Evolutionary conservation across 2,329 filamentous ascomycete genomes (phyloP), one percentile per base, ranked within the genome.

Genomic region (Gyromitra esculenta): DNA sequence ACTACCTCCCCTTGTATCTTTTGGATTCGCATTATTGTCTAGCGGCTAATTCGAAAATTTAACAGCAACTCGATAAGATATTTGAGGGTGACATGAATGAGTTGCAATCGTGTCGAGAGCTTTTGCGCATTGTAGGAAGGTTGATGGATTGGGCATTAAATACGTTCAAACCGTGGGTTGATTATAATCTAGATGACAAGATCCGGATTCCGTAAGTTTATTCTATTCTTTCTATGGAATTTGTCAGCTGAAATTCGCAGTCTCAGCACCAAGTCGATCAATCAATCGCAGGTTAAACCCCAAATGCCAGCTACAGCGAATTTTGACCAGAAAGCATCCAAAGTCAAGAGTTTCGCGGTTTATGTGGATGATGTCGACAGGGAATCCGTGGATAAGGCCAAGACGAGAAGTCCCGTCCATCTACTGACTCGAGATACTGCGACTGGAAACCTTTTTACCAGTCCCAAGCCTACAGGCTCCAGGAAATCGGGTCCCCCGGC

Each of bases 121-220:
- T 67, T 67, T 11, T 67, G n/a, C 1, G 11, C 18, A 67, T 67
- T 43, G 8, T 67, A 15, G 35, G 35, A 56, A 67, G 35, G 37
- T 31, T 67, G 37, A 67, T 31, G 18, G 31, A 43, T 8, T 67
- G 64, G 64, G 64, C 64, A 9, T n/a, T 65, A 21, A 18, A 37
- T 18, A 37, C 25, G 52, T 65, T 65, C 15, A 65, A 65, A 35
- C 41, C 21, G 52, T 65, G 62, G 41, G 43, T 65, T 35, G 62
- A 50, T 25, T 25, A n/a, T 2, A 25, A 50, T 37, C 62, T 65
- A 3, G 21, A 48, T 35, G 50, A 25, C 8, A 5, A 43, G 62
- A 63, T 63, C 60, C 8, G 13, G 13, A 3, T 13, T 35, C 8
- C 21, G 15, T 31, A 66, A 54, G 31, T 52, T 39, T 8, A 60